Conservation (phyloP, 768 basidiomycete genomes). For the Lactarius hengduanensis region DNA sequence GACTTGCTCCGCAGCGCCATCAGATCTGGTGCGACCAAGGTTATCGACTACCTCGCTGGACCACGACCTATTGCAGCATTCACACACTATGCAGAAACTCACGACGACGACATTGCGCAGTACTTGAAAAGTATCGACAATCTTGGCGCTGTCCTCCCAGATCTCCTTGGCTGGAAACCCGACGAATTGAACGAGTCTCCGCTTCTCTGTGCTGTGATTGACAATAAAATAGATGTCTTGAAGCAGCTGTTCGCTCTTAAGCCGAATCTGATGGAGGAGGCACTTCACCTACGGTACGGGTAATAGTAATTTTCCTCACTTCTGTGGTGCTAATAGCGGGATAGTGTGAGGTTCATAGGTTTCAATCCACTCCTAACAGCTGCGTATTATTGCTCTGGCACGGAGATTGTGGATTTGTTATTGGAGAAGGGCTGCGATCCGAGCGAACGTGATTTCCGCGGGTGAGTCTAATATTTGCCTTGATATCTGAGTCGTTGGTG, state of each 20-base stretch:
- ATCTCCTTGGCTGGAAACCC: slow-evolving; percentile 51
- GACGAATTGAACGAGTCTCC: slow-evolving; percentile 53
- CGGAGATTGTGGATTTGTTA: slow-evolving; percentile 49
- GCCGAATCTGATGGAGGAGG: slow-evolving; percentile 42
- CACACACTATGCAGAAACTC: slow-evolving; percentile 46
- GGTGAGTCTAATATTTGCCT: slow-evolving; percentile 37
- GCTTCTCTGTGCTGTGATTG: slow-evolving; percentile 44
- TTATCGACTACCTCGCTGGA: slow-evolving; percentile 50
- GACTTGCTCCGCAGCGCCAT: slow-evolving; percentile 15
- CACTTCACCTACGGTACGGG: slow-evolving; percentile 46
- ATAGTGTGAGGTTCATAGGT: slow-evolving; percentile 47
- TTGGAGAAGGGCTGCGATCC: slow-evolving; percentile 48
- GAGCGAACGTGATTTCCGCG: slow-evolving; percentile 42
- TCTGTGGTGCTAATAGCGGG: slow-evolving; percentile 6
- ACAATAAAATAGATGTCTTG: slow-evolving; percentile 39
- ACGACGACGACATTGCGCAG: slow-evolving; percentile 44
- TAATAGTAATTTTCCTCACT: background rate
- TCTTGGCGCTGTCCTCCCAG: slow-evolving; percentile 43
- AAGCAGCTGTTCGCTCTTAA: slow-evolving; percentile 45
- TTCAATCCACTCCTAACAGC: slow-evolving; percentile 49
- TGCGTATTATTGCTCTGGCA: slow-evolving; percentile 33
- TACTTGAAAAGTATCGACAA: slow-evolving; percentile 42
- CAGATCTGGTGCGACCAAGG: slow-evolving; percentile 23
- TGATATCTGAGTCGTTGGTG: background rate
- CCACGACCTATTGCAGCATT: slow-evolving; percentile 51